A percentile compares a stretch with the other conserved stretches of the same genome.
Conservation (phyloP, 148 eudicot species). For the Cornus controversa region DNA sequence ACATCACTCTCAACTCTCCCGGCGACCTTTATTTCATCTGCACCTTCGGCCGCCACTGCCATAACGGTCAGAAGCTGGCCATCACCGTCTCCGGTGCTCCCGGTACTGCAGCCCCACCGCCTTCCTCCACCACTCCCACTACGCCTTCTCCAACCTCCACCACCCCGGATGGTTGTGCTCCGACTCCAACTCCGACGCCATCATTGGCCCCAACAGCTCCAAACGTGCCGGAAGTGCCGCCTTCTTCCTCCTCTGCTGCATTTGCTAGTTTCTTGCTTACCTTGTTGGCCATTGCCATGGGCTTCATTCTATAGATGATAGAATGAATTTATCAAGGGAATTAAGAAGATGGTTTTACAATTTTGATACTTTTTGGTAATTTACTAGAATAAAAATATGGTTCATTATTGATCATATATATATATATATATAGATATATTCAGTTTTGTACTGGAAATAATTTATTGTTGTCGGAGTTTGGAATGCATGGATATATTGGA, state of each 20-base stretch:
- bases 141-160: slow-evolving; percentile 12
- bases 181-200: not conserved
- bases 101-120: slow-evolving; percentile 1
- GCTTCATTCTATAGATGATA: not conserved
- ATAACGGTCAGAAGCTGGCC: slow-evolving; percentile 10
- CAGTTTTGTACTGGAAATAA: not conserved
- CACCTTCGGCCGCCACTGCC: slow-evolving; percentile 20
- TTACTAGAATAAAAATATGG: no score
- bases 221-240: not conserved
- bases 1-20: slow-evolving; percentile 17
- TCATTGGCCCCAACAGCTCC: no score
- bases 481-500: no score
- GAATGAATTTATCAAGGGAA: no score
- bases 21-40: slow-evolving; percentile 25
- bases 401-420: no score
- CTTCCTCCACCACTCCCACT: not conserved
- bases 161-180: slow-evolving; percentile 19
- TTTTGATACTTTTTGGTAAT: no score
- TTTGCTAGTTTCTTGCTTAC: slow-evolving; percentile 4
- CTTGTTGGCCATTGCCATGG: slow-evolving; percentile 1
- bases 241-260: slow-evolving; percentile 10
- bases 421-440: no score
- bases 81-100: slow-evolving; percentile 18
- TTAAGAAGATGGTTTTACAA: not conserved
- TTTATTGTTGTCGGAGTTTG: not conserved